A percentile compares a stretch with the other conserved stretches of the same genome.
Conservation (phyloP, 2,329 filamentous ascomycete genomes). For the Teratosphaeria destructans region DNA sequence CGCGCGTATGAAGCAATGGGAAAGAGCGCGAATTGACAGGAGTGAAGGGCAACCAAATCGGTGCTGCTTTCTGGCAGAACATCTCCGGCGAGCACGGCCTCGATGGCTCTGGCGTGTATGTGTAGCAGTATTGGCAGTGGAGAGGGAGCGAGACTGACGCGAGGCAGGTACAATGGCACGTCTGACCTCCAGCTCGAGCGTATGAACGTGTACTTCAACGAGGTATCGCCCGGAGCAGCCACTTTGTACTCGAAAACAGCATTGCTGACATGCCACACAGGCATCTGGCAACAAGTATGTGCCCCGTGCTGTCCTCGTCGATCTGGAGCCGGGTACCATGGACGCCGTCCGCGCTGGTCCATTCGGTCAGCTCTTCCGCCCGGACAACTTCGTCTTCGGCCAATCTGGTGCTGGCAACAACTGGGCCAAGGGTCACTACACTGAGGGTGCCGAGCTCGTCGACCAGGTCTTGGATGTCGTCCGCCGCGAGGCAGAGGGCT, state of each 20-base stretch:
- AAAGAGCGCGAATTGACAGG: slow-evolving; percentile 15
- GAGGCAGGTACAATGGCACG: slow-evolving; percentile 79
- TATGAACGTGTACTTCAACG: slow-evolving; percentile 99
- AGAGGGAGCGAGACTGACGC: slow-evolving; percentile 15
- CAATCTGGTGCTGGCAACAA: slow-evolving; percentile 99
- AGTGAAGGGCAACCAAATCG: slow-evolving; percentile 94
- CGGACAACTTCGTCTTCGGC: slow-evolving; percentile 99
- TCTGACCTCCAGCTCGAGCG: slow-evolving; percentile 99
- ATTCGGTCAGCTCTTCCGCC: slow-evolving; percentile 98
- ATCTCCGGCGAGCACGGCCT: slow-evolving; percentile 73
- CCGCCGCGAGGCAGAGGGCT: slow-evolving; percentile 95
- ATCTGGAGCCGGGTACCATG: slow-evolving; percentile 99
- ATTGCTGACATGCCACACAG: slow-evolving; percentile 40
- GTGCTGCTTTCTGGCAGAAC: slow-evolving; percentile 90
- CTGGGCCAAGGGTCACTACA: slow-evolving; percentile 99
- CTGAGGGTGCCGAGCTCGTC: slow-evolving; percentile 96
- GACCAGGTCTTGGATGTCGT: slow-evolving; percentile 98
- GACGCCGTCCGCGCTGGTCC: slow-evolving; percentile 96
- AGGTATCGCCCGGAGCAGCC: slow-evolving; percentile 43
- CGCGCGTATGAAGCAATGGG: not conserved
- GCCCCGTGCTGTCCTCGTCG: slow-evolving; percentile 96
- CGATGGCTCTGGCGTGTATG: slow-evolving; percentile 91
- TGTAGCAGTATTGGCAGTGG: slow-evolving; percentile 19
- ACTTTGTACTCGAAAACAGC: slow-evolving; percentile 1
- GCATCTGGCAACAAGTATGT: slow-evolving; percentile 98